Conservation (phyloP, 805 yeast genomes). For the Sugiyamaella marilandica region DNA sequence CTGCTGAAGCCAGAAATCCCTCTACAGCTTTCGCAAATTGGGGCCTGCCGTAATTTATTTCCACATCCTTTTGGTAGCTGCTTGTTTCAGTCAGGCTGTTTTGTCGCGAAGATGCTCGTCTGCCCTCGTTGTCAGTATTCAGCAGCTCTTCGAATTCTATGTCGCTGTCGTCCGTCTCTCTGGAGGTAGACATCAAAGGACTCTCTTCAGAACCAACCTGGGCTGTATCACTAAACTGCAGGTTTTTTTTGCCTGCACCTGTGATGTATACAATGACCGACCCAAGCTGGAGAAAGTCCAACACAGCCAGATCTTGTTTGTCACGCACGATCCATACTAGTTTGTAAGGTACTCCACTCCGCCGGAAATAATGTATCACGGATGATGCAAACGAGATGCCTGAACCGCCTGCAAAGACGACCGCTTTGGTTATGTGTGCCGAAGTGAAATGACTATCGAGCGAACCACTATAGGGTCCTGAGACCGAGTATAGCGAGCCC, state of each 20-base stretch:
- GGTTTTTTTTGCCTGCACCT: conserved; percentile 32
- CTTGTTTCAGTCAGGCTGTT: not conserved
- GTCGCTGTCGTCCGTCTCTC: conserved; percentile 14
- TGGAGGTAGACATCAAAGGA: conserved; percentile 40
- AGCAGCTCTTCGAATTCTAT: conserved; percentile 21
- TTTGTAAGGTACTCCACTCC: conserved; percentile 58
- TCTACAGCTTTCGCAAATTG: conserved; percentile 9
- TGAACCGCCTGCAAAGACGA: conserved; percentile 66
- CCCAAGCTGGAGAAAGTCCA: conserved; percentile 57
- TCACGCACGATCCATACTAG: conserved; percentile 87
- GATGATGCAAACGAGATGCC: conserved; percentile 82
- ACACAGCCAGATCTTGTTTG: conserved; percentile 67
- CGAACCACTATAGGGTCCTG: conserved; percentile 35
- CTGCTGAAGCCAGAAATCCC: conserved; percentile 26
- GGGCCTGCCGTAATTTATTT: conserved; percentile 21
- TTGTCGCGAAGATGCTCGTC: not conserved
- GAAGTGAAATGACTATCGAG: conserved; percentile 41
- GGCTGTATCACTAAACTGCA: conserved; percentile 31
- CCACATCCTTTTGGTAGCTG: not conserved
- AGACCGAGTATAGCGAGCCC: conserved; percentile 31
- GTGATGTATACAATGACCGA: conserved; percentile 20
- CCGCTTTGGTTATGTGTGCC: conserved; percentile 31
- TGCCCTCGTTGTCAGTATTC: conserved; percentile 5
- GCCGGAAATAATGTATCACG: conserved; percentile 65
- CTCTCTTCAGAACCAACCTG: conserved; percentile 46